Evolutionary conservation across 352 stramenopile genomes (phyloP), one percentile per base, ranked within the genome.

Genomic region (Phytopythium ostracodes): DNA sequence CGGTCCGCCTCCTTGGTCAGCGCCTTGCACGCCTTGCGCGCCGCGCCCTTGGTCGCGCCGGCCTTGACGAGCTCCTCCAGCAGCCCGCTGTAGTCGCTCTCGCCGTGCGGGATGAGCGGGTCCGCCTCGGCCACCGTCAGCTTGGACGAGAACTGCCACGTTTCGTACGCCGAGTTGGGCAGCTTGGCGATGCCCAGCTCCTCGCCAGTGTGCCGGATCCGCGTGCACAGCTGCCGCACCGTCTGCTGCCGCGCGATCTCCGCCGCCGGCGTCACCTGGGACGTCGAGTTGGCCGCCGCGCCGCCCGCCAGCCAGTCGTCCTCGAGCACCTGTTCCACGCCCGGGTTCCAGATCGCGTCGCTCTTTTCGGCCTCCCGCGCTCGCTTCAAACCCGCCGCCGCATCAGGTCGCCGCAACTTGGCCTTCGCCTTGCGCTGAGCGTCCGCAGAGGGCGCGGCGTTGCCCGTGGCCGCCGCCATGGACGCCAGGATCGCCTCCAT

Each of bases 121-220:
- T 94, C 86, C 22, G 72, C 73, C 64, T 91, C 78, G 22, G 78
- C 75, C n/a, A 87, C 76, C 5, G 75, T 89, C 27, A 95, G 71
- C 44, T 78, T 73, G 35, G 83, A 90, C 47, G 80, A 89, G 59
- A 93, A 91, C 61, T 95, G 84, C 86, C 84, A 95, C 31, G 81
- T 89, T 70, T 95, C 86, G 69, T 88, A 92, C n/a, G 72, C 81
- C 59, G 86, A 88, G 64, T 92, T 93, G 27, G 86, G 77, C 59
- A 93, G 67, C 60, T 90, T 90, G 43, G 65, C 70, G 59, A 95
- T 83, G 33, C 87, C 87, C 70, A 95, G 73, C 52, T 89, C 73
- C 55, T 92, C 87, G 59, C 73, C 78, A 10, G 78, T 75, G 57
- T 73, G 75, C 5, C 69, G 72, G 63, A 95, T 91, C 66, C 86